Evolutionary conservation across 345 rosid species (phyloP).

Genomic region (thale cress (Arabidopsis thaliana)): DNA sequence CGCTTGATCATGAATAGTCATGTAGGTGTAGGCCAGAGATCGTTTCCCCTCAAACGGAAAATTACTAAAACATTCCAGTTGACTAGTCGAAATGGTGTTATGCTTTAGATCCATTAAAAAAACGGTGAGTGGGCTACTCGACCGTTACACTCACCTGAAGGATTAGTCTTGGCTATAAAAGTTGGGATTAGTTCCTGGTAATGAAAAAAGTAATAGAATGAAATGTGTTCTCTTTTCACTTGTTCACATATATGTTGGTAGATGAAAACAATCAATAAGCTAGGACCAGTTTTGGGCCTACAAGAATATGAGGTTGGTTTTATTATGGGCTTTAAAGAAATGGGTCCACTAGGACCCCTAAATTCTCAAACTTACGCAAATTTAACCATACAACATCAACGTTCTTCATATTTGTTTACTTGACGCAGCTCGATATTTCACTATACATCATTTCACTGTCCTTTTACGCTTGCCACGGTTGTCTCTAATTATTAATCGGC

Average conservation of each 20-base stretch:
- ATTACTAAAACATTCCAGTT: no score
- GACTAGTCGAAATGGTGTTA: no score
- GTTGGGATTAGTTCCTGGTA: no score
- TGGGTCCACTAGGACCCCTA: slow-evolving; percentile 24
- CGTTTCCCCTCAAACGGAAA: no score
- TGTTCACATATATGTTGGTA: slow-evolving; percentile 22
- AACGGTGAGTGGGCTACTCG: no score
- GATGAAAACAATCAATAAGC: slow-evolving; percentile 42
- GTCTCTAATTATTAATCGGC: slow-evolving; percentile 9
- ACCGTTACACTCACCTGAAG: no score
- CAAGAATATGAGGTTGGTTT: slow-evolving; percentile 15
- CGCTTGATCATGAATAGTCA: no score
- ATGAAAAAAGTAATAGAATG: no score
- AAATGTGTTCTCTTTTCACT: slow-evolving; percentile 3
- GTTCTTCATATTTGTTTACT: neutral
- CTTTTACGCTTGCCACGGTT: slow-evolving; percentile 20
- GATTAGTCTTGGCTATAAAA: no score
- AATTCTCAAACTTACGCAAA: slow-evolving; percentile 10
- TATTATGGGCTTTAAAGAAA: slow-evolving; percentile 36
- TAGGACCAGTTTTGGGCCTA: slow-evolving; percentile 41
- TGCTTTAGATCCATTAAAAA: no score
- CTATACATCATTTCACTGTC: slow-evolving; percentile 11
- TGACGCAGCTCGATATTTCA: neutral
- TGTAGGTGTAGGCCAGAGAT: no score
- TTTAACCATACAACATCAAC: slow-evolving; percentile 29